These are phyloP conservation scores for Priceomyces haplophilus DNA, from an alignment of 805 yeast species.

Conservation along the genomic window DNA sequence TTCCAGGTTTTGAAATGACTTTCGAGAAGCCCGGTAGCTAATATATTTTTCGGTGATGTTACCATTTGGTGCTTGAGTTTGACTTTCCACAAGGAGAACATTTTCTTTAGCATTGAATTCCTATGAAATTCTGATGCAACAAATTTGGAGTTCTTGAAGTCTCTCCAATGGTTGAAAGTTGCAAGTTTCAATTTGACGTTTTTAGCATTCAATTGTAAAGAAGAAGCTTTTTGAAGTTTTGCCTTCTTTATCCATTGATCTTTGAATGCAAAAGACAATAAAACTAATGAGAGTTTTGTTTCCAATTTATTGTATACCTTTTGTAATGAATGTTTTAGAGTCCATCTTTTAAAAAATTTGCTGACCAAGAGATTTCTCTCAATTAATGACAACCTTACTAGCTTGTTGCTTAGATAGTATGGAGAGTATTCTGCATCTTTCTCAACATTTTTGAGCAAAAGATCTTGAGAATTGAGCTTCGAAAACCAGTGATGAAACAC, in stretches of 20 bases:
- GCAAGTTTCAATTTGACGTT: conserved; percentile 3
- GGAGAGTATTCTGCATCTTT: not conserved
- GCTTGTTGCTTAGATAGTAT: conserved; percentile 10
- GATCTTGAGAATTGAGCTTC: conserved; percentile 6
- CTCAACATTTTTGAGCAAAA: not conserved
- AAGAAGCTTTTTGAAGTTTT: conserved; percentile 8
- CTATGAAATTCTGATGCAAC: conserved; percentile 12
- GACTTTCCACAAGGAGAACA: conserved; percentile 17
- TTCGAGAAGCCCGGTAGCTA: not conserved
- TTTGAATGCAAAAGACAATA: conserved; percentile 11
- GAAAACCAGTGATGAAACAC: conserved; percentile 12
- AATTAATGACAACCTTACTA: conserved; percentile 10
- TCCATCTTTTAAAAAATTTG: conserved; percentile 18
- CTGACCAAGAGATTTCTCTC: conserved; percentile 15
- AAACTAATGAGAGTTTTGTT: conserved; percentile 3
- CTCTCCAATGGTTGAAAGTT: conserved; percentile 13
- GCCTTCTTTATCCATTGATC: conserved; percentile 15
- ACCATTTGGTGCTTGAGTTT: not conserved
- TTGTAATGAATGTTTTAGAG: conserved; percentile 1
- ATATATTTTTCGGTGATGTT: not conserved
- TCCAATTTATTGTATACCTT: conserved; percentile 3
- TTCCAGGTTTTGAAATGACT: conserved; percentile 6
- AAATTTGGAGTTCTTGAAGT: conserved; percentile 4
- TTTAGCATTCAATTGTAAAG: conserved; percentile 5
- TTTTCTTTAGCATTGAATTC: conserved; percentile 3